Conservation (phyloP, 352 stramenopile genomes). For the Phytophthora brassicae region DNA sequence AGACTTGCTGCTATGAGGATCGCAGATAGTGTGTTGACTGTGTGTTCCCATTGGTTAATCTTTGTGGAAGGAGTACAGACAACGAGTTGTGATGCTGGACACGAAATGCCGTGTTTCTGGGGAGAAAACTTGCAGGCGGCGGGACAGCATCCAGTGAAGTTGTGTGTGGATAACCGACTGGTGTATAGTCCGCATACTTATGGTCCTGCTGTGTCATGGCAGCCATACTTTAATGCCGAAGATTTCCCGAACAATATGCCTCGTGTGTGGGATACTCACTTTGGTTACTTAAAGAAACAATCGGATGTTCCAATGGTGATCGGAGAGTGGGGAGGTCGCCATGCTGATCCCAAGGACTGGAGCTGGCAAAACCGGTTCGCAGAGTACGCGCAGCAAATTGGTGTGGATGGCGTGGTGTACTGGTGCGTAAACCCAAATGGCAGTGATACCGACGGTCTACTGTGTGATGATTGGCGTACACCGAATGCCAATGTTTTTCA, state of each 20-base stretch:
- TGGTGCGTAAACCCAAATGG: constrained; percentile 75
- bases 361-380: constrained; percentile 53
- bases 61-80: constrained; percentile 58
- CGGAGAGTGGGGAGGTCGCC: constrained; percentile 62
- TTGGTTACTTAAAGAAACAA: constrained; percentile 45
- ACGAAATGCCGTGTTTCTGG: constrained; percentile 50
- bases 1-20: constrained; percentile 38
- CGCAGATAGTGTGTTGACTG: constrained; percentile 22
- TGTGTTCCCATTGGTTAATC: constrained; percentile 51
- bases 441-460: constrained; percentile 56
- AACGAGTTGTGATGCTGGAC: constrained; percentile 27
- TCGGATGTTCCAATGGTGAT: constrained; percentile 46
- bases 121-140: constrained; percentile 50
- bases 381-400: constrained; percentile 43
- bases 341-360: constrained; percentile 37
- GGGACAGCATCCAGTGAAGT: constrained; percentile 14
- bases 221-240: constrained; percentile 46
- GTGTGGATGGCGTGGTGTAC: constrained; percentile 50
- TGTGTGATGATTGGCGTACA: constrained; percentile 60
- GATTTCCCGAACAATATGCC: constrained; percentile 52
- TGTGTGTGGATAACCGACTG: constrained; percentile 44
- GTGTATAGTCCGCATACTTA: constrained; percentile 60
- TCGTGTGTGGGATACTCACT: constrained; percentile 56
- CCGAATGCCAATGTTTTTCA: constrained; percentile 45
- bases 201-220: constrained; percentile 40